Conservation (phyloP, 179 eudicot species). For the Beta lomatogona region DNA sequence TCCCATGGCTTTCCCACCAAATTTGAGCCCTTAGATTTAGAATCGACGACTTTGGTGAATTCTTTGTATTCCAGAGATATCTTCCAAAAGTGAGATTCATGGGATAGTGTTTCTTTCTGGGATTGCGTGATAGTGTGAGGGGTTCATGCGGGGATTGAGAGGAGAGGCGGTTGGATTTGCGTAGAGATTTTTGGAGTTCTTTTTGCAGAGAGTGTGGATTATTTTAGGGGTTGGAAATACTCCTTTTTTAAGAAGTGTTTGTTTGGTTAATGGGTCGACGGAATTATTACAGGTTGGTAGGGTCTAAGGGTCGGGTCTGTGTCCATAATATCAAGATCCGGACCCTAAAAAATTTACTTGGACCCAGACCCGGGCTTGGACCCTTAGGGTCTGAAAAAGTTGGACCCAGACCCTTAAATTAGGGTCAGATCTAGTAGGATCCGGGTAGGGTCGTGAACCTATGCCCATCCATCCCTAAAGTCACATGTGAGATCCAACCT, state of each 20-base stretch:
- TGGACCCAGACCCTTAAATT: too few relatives aligned
- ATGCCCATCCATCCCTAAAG: too few relatives aligned
- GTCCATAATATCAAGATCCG: too few relatives aligned
- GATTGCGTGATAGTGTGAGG: constrained; percentile 43
- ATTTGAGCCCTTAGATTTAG: constrained; percentile 22
- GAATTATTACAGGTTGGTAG: constrained; percentile 18
- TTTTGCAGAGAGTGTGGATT: constrained; percentile 79
- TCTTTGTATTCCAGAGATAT: constrained; percentile 59
- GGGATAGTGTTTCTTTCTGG: constrained; percentile 40
- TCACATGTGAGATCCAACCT: too few relatives aligned
- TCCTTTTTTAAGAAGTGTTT: constrained; percentile 58
- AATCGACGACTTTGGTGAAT: constrained; percentile 36
- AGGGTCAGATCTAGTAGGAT: too few relatives aligned
- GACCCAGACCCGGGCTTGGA: too few relatives aligned
- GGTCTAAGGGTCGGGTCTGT: too few relatives aligned
- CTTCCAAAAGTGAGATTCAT: constrained; percentile 56
- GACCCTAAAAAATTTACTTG: too few relatives aligned
- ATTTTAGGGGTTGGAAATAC: constrained; percentile 80
- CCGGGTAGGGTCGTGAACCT: too few relatives aligned
- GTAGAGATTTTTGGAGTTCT: constrained; percentile 69
- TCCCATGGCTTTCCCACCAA: constrained; percentile 90
- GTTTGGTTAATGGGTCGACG: constrained; percentile 46
- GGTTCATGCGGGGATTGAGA: constrained; percentile 31
- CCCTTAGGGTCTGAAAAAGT: too few relatives aligned
- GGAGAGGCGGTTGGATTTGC: constrained; percentile 47